Conservation (phyloP, 257 asterid species). For the Verbena officinalis region DNA sequence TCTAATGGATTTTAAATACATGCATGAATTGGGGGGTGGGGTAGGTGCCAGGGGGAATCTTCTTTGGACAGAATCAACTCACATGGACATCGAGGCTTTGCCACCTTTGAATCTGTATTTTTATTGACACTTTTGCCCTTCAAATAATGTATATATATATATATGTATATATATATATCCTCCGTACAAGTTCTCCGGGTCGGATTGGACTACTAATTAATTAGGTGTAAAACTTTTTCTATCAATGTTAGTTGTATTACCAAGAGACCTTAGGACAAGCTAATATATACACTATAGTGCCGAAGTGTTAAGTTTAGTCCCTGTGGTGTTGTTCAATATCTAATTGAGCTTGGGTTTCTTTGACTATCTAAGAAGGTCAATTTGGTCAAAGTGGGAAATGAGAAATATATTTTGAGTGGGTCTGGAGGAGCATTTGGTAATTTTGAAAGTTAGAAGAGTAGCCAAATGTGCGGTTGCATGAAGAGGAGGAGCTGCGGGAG, state of each 20-base stretch:
- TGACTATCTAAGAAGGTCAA: conserved; percentile 26
- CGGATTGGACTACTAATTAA: too few relatives aligned
- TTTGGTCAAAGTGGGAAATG: conserved; percentile 11
- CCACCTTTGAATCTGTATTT: conserved; percentile 35
- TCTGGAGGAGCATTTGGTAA: conserved; percentile 18
- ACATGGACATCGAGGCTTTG: conserved; percentile 45
- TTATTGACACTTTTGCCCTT: conserved; percentile 32
- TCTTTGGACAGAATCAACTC: conserved; percentile 41
- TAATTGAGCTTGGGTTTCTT: too few relatives aligned
- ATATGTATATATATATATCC: too few relatives aligned
- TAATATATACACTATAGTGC: too few relatives aligned
- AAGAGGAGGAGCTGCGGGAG: conserved; percentile 20
- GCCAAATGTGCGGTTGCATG: conserved; percentile 67
- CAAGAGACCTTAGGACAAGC: too few relatives aligned
- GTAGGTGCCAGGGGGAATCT: conserved; percentile 27
- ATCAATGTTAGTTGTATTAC: too few relatives aligned
- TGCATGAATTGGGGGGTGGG: conserved; percentile 23
- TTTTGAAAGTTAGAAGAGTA: not conserved
- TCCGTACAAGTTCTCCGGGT: too few relatives aligned
- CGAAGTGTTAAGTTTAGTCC: too few relatives aligned
- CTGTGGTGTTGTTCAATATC: too few relatives aligned
- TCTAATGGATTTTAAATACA: conserved; percentile 27
- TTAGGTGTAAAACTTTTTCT: too few relatives aligned
- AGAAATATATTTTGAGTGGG: not conserved
- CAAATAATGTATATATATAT: too few relatives aligned